phyloP scores from a whole-genome alignment of 352 stramenopile genomes.

The Aphanomyces astaci region DNA sequence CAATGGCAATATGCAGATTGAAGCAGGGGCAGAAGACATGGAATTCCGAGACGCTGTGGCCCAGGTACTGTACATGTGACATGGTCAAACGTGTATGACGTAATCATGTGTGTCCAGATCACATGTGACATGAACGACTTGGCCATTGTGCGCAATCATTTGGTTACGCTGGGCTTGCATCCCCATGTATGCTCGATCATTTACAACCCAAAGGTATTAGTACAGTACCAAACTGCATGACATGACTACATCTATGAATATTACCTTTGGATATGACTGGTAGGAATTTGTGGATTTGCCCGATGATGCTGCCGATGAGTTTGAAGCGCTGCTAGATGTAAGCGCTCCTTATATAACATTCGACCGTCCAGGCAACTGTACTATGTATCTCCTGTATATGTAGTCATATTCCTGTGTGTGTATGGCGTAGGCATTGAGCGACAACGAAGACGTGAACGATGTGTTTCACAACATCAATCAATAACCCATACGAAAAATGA shows the following conservation, averaged over 20 bases:
- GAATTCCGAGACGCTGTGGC: conserved; percentile 51
- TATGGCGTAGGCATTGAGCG: conserved; percentile 45
- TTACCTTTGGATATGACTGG: too few relatives aligned
- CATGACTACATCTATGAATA: too few relatives aligned
- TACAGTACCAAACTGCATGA: too few relatives aligned
- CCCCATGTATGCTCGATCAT: conserved; percentile 68
- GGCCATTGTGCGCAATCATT: conserved; percentile 45
- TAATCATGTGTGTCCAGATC: conserved; percentile 23
- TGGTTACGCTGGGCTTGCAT: conserved; percentile 47
- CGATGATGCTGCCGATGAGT: conserved; percentile 40
- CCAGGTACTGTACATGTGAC: conserved; percentile 28
- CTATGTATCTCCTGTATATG: too few relatives aligned
- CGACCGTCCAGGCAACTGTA: not conserved
- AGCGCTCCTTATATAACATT: not conserved
- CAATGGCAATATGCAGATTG: too few relatives aligned
- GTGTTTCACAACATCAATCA: conserved; percentile 81
- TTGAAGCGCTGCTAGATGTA: conserved; percentile 66
- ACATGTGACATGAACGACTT: conserved; percentile 62
- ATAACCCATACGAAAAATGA: conserved; percentile 25
- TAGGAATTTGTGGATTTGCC: conserved; percentile 66
- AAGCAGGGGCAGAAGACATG: conserved; percentile 63
- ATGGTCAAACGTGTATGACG: not conserved
- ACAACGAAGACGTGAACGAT: conserved; percentile 73
- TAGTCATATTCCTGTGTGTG: too few relatives aligned
- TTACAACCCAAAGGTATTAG: conserved; percentile 53